Evolutionary conservation across 805 yeast species (phyloP), one percentile per base, ranked within the genome.

Genomic region (Kuraishia piskuri): DNA sequence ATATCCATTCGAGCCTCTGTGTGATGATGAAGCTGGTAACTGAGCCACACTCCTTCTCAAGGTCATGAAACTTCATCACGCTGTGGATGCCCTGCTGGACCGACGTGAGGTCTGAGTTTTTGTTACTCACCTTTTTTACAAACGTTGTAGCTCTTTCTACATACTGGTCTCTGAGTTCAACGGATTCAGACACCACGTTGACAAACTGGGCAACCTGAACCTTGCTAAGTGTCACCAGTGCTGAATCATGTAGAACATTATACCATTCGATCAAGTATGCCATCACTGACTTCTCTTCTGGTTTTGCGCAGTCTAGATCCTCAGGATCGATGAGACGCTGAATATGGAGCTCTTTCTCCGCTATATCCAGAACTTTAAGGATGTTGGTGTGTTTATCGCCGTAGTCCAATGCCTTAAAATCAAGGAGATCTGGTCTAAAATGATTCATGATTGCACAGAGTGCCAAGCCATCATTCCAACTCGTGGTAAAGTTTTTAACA

Each of bases 191-290:
- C 10, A 47, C 31, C 20, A 47, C 12, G 26, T 47, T 47, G 25
- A 26, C 26, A 6, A 26, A 47, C 17, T 24, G 36, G 1, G 49
- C 25, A 10, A 24, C 36, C 10, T 24, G 31, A 8, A 47, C 20
- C 26, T 24, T 17, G 31, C 26, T 26, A 14, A 47, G 25, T 12
- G 20, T 22, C 17, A 17, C n/a, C 19, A 21, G 36, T 23, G 49
- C 25, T 17, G 45, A 22, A 14, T 54, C 48, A 25, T 53, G 60
- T 51, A 75, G 74, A 22, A 70, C 68, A 50, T 78, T 80, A 65
- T 74, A 82, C 82, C 84, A 79, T 59, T 82, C 78, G 14, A 84
- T 75, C 10, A 83, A 64, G 60, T 80, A 83, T 19, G 84, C 75
- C 58, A 83, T 72, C 17, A 84, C 70, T 46, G 83, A 74, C 57